phyloP scores from a whole-genome alignment of 495 filamentous ascomycete genomes.

The Penicillium herquei region DNA sequence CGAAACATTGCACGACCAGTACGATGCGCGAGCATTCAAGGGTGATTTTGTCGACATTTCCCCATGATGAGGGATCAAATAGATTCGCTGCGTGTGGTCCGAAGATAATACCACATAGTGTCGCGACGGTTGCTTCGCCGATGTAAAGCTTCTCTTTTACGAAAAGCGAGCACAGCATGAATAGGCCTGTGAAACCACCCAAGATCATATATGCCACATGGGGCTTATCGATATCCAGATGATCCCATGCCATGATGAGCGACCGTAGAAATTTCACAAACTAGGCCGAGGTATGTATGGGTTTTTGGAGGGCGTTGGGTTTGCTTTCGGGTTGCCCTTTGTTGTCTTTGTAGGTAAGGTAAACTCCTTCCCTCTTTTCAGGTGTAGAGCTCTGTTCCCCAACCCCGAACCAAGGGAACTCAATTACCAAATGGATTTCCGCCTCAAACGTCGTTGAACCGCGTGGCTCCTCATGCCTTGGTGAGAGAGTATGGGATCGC shows the following conservation, averaged over 20 bases:
- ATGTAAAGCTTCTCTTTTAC: slow-evolving; percentile 99
- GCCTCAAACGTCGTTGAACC: slow-evolving; percentile 18
- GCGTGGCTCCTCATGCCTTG: slow-evolving; percentile 34
- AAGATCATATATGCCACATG: slow-evolving; percentile 99
- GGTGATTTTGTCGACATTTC: slow-evolving; percentile 91
- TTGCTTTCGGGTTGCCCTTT: neutral
- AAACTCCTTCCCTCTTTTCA: neutral
- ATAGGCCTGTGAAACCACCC: slow-evolving; percentile 94
- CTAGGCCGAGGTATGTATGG: neutral
- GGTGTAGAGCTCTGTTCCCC: neutral
- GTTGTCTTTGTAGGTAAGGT: slow-evolving; percentile 3
- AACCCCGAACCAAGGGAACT: slow-evolving; percentile 7
- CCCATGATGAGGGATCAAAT: slow-evolving; percentile 84
- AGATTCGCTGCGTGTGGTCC: slow-evolving; percentile 91
- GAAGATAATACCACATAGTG: slow-evolving; percentile 94
- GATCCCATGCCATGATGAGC: slow-evolving; percentile 82
- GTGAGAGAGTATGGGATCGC: slow-evolving; percentile 4
- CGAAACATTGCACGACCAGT: slow-evolving; percentile 98
- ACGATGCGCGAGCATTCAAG: slow-evolving; percentile 97
- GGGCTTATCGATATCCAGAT: slow-evolving; percentile 87
- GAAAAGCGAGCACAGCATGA: slow-evolving; percentile 96
- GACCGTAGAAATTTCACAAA: neutral
- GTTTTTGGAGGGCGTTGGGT: too few relatives aligned
- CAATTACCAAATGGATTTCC: slow-evolving; percentile 28
- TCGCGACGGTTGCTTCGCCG: slow-evolving; percentile 96